phyloP scores from a whole-genome alignment of 139 green algal genomes.

The Chlorella sp. region DNA sequence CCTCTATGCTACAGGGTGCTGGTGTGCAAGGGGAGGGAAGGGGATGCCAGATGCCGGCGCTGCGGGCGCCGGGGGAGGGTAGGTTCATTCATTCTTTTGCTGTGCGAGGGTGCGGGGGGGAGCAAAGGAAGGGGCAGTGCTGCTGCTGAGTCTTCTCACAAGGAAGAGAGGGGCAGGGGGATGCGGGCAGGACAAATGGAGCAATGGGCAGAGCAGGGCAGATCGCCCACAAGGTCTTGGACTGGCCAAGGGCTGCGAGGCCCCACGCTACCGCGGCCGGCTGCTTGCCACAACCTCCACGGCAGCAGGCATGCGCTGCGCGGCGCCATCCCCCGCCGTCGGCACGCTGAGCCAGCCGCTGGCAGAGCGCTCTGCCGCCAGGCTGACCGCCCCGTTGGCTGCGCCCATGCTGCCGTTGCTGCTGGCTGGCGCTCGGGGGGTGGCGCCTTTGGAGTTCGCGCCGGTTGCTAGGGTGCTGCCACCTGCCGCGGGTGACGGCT shows the following conservation, averaged over 20 bases:
- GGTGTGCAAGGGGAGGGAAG: not conserved
- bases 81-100: not conserved
- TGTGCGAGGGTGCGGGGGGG: not conserved
- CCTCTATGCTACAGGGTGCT: slow-evolving; percentile 1
- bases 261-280: not conserved
- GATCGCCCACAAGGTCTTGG: not conserved
- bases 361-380: not conserved
- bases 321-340: not conserved
- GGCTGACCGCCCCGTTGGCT: slow-evolving; percentile 20
- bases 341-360: not conserved
- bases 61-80: no score
- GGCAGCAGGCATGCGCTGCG: not conserved
- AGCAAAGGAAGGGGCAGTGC: slow-evolving; percentile 1
- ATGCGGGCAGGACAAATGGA: not conserved
- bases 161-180: not conserved
- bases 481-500: not conserved
- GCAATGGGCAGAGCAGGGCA: not conserved
- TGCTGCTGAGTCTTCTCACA: not conserved
- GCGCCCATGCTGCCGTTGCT: not conserved
- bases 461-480: not conserved
- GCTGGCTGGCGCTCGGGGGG: not conserved
- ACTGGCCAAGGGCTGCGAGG: not conserved
- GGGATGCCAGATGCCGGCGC: not conserved
- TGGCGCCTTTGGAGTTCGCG: not conserved
- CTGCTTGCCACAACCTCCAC: not conserved